Conservation (phyloP, 345 rosid species). For the Euphorbia peplus region DNA sequence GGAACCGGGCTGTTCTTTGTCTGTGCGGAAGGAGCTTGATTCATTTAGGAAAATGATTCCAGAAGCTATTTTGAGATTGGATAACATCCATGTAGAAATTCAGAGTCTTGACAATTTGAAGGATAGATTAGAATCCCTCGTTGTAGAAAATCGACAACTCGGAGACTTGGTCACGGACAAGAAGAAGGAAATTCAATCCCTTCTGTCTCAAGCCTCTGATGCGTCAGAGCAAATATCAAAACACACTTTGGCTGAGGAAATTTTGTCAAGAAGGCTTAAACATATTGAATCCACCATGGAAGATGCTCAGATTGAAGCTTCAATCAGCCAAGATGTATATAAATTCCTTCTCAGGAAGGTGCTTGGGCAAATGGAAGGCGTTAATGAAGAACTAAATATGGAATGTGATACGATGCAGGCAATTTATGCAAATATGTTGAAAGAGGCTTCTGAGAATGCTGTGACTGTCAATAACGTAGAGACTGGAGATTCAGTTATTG, state of each 20-base stretch:
- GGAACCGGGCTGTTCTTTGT: conserved; percentile 50
- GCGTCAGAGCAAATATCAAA: conserved; percentile 41
- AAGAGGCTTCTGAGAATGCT: conserved; percentile 38
- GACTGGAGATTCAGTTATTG: conserved; percentile 46
- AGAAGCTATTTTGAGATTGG: conserved; percentile 49
- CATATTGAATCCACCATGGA: conserved; percentile 42
- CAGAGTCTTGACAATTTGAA: conserved; percentile 43
- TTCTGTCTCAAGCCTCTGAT: conserved; percentile 46
- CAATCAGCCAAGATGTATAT: conserved; percentile 46
- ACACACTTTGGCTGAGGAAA: conserved; percentile 41
- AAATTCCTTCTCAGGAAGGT: conserved; percentile 45
- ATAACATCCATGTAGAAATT: conserved; percentile 51
- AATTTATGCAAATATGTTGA: conserved; percentile 33
- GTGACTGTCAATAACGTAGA: conserved; percentile 27
- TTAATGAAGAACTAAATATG: conserved; percentile 33
- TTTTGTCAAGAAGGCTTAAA: conserved; percentile 31
- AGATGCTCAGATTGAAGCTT: conserved; percentile 52
- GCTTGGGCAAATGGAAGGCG: conserved; percentile 30
- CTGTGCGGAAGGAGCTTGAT: conserved; percentile 65
- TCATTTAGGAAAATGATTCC: conserved; percentile 65
- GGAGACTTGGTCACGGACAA: conserved; percentile 44
- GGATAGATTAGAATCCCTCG: conserved; percentile 48
- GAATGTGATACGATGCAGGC: conserved; percentile 33
- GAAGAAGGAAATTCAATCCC: conserved; percentile 37
- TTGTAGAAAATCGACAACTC: conserved; percentile 46